Percentiles rank a stretch among this genome's conserved stretches.
Evolutionary conservation across 345 rosid genomes (phyloP).

Genomic region (Orychophragmus violaceus): DNA sequence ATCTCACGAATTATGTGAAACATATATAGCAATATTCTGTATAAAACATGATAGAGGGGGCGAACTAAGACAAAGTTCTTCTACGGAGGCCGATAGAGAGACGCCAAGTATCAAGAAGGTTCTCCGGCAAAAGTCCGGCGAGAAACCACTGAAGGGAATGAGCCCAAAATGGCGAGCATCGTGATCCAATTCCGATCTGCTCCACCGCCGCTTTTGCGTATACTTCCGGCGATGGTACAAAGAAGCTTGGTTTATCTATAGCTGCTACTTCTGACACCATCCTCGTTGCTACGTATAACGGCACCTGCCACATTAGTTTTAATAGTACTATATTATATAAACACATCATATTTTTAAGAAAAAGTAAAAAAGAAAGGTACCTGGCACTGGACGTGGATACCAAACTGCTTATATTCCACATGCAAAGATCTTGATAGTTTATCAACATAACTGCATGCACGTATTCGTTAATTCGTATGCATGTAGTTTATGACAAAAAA

Average conservation of each 20-base stretch:
- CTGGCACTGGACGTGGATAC: constrained; percentile 88
- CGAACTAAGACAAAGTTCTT: constrained; percentile 19
- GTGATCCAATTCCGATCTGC: constrained; percentile 50
- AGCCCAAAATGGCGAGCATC: constrained; percentile 72
- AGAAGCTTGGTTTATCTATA: constrained; percentile 44
- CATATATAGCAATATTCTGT: too few species aligned
- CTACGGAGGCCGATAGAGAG: constrained; percentile 61
- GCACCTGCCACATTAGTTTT: constrained; percentile 42
- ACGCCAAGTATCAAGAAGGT: constrained; percentile 70
- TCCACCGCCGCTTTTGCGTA: constrained; percentile 55
- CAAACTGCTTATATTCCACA: constrained; percentile 62
- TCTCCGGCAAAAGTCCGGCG: constrained; percentile 41
- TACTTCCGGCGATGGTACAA: constrained; percentile 50
- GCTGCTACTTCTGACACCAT: constrained; percentile 58
- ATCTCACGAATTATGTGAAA: neutral
- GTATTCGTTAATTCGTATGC: neutral
- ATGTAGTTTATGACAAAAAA: neutral
- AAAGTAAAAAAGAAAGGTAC: constrained; percentile 23
- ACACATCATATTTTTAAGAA: neutral
- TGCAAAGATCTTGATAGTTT: constrained; percentile 62
- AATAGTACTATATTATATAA: neutral
- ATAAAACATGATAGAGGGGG: neutral
- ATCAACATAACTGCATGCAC: constrained; percentile 51
- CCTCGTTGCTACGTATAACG: constrained; percentile 73
- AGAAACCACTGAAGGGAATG: constrained; percentile 78